Percentiles rank a stretch among this genome's conserved stretches.
Conservation (phyloP, 139 green algal genomes). For the Prasinococcaceae sp. region DNA sequence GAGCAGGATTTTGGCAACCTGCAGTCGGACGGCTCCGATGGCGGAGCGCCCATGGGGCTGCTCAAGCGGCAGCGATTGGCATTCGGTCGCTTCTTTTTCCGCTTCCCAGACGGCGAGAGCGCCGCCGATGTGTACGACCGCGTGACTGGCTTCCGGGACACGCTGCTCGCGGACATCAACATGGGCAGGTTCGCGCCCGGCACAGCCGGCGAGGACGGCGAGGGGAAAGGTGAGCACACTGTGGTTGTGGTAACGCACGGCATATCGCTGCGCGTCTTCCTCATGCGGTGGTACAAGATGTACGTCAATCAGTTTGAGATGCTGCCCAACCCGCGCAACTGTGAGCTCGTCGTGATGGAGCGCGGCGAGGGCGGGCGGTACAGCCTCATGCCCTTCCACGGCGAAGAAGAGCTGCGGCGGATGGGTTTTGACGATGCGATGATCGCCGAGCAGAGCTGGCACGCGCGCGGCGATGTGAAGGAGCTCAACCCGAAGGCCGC, state of each 20-base stretch:
- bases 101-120: slow-evolving; percentile 33
- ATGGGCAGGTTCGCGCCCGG: slow-evolving; percentile 26
- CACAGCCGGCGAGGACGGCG: not conserved
- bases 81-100: slow-evolving; percentile 38
- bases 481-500: no score
- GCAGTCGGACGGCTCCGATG: slow-evolving; percentile 20
- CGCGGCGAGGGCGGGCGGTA: slow-evolving; percentile 12
- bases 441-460: no score
- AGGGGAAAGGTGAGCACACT: not conserved
- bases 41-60: slow-evolving; percentile 19
- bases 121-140: slow-evolving; percentile 38
- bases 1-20: slow-evolving; percentile 35
- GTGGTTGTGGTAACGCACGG: slow-evolving; percentile 33
- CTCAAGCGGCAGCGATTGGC: slow-evolving; percentile 24
- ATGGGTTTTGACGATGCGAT: no score
- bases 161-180: slow-evolving; percentile 32
- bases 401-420: no score
- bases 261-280: slow-evolving; percentile 32
- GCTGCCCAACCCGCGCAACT: slow-evolving; percentile 23
- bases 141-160: slow-evolving; percentile 32
- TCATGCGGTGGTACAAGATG: slow-evolving; percentile 43
- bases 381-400: no score
- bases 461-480: no score
- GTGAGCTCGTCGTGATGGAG: slow-evolving; percentile 20
- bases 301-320: slow-evolving; percentile 28